Base-by-base conservation (phyloP, 441 rosid genomes). In the Adansonia rubrostipa region DNA sequence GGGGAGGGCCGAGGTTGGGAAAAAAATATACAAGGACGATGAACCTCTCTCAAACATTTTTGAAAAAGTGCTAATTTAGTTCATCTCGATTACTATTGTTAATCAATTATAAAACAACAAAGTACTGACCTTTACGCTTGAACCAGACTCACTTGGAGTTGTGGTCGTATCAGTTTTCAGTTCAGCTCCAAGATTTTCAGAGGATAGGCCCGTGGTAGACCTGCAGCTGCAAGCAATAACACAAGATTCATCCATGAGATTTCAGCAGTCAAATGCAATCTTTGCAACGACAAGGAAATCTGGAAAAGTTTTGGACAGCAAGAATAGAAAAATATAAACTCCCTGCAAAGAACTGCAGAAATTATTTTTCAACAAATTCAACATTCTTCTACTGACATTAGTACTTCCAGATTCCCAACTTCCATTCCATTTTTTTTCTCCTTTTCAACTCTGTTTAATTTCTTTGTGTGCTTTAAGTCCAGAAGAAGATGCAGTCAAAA, bases 161-260 rank as follows among this genome's bases (percentile, higher is more conserved):
- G 84, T 75, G 50, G 78, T 81, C 65, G 81, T 74, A 64, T 85
- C 92, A 44, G 74, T 50, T 63, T 85, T 86, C 47, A 75, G 63
- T 42, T 87, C 85, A 77, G 80, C 88, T 8, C 80, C 85, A 15
- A 89, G 81, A 82, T 85, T 83, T 54, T 91, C 94, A 1, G 86
- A 85, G 24, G 94, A 90, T 68, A 89, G 71, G 79, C 90, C 89
- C 45, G 80, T 80, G 70, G 85, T 76, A 36, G 94, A 90, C 84
- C 98, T 94, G 93, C 75, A 81, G 56, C 98, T 92, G 92, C 73
- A 81, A 57, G 51, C 72, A 69, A 61, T 48, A 9, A 74, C 24
- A 36, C 9, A 7, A 36, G 42, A 36, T 5, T 22, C 36, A 15
- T 33, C 7, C 10, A 68, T 40, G 44, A 57, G 75, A 42, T 4